Evolutionary conservation across 148 eudicot genomes (phyloP), one percentile per base, ranked within the genome.

Genomic region (Nepenthes gracilis): DNA sequence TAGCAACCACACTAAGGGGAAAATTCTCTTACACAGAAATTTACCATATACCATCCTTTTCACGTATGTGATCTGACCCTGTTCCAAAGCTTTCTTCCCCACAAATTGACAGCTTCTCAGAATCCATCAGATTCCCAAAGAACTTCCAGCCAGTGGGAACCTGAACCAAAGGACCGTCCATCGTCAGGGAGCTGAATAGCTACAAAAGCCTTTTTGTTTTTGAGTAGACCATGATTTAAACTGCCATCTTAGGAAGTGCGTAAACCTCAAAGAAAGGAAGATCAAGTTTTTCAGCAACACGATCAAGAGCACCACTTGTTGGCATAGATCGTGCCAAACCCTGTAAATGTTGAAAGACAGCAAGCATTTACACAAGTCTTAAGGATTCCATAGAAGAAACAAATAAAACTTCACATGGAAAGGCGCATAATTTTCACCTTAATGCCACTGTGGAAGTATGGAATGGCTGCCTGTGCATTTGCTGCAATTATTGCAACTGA

Each of bases 81-180:
- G 99, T 94, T 58, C 99, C 99, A 47, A 94, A 94, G 73, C 99
- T 94, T 82, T 89, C 99, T 81, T 94, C 99, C 23, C 99, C 97
- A 67, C 99, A 94, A 58, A 94, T 80, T 47, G 99, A 94, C 74
- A 94, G 66, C 40, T 80, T 83, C 45, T 85, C 97, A 71, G 95
- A 86, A 77, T 94, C 99, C 99, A 94, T 94, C 43, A 94, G 86
- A 71, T 94, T 94, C 47, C 99, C 99, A 69, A 94, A 94, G 79
- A 94, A 94, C 71, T 94, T 94, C 99, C 99, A 94, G 57, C 99
- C 99, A 56, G 97, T 89, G 40, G 99, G 99, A 48, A 94, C 99
- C 99, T 94, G 78, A 64, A 74, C 59, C 59, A 70, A 59, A 49
- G 53, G 63, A 50, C 49, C 55, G 66, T 63, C 9, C 36, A 40